phyloP scores from a whole-genome alignment of 768 basidiomycete genomes.

The Gymnopilus dilepis region DNA sequence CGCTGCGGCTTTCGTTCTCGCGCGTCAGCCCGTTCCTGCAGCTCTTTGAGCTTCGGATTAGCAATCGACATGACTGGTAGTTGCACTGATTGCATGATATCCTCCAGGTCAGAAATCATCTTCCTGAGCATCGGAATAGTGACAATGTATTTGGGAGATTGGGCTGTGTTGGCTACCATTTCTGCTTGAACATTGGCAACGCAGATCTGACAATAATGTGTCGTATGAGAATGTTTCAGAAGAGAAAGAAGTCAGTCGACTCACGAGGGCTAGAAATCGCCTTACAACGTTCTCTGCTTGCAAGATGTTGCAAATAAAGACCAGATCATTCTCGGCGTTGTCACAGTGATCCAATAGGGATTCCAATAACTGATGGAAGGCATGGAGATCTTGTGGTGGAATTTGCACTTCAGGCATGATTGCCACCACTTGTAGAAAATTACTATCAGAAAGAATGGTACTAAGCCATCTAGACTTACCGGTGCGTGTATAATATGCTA shows the following conservation, averaged over 20 bases:
- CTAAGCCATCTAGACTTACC: neutral
- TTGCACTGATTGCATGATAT: neutral
- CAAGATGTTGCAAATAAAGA: neutral
- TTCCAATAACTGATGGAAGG: neutral
- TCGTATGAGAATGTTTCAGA: neutral
- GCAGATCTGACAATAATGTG: neutral
- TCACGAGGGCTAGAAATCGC: neutral
- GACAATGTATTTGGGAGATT: neutral
- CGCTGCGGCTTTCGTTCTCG: neutral
- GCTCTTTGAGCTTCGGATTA: neutral
- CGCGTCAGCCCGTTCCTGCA: neutral
- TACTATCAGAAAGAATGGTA: too few relatives aligned
- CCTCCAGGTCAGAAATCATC: neutral
- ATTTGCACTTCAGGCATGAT: neutral
- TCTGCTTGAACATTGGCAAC: neutral
- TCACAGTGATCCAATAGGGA: neutral
- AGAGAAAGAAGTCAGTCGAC: neutral
- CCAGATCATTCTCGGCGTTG: neutral
- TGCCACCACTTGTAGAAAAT: neutral
- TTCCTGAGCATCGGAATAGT: neutral
- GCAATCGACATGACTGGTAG: neutral
- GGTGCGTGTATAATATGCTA: neutral
- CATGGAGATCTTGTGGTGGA: neutral
- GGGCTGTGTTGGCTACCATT: neutral
- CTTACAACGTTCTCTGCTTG: neutral